phyloP scores from a whole-genome alignment of 805 yeast genomes.

The Wickerhamiella bombiphila region DNA sequence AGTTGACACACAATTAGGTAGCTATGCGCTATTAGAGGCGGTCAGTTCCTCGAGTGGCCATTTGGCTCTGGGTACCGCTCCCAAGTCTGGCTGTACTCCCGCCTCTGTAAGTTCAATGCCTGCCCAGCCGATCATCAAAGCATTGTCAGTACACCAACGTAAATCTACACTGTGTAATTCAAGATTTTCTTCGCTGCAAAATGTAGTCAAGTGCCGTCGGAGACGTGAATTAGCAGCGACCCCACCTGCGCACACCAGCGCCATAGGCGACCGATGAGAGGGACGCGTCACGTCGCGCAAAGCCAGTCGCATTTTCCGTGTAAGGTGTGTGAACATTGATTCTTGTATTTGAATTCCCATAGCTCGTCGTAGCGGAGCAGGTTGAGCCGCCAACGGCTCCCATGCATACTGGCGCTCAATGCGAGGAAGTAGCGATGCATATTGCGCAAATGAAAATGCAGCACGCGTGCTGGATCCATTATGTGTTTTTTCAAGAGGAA shows the following conservation, averaged over 20 bases:
- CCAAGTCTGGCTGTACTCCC: conserved; percentile 33
- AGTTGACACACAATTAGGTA: no score
- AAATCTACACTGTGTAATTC: conserved; percentile 54
- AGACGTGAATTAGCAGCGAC: conserved; percentile 58
- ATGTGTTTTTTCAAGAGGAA: conserved; percentile 37
- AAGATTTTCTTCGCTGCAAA: conserved; percentile 9
- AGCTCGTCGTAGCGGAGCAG: conserved; percentile 13
- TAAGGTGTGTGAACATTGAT: conserved; percentile 55
- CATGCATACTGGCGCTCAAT: conserved; percentile 10
- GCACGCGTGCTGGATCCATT: conserved; percentile 31
- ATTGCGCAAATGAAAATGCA: conserved; percentile 69
- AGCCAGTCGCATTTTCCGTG: conserved; percentile 45
- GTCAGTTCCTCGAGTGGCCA: conserved; percentile 60
- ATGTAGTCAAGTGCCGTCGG: conserved; percentile 16
- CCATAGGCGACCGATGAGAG: conserved; percentile 3
- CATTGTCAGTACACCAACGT: conserved; percentile 79
- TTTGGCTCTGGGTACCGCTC: conserved; percentile 51
- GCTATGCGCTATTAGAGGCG: no score
- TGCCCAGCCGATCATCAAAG: conserved; percentile 95
- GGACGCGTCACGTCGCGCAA: conserved; percentile 17
- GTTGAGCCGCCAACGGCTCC: conserved; percentile 12
- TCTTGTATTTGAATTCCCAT: conserved; percentile 33
- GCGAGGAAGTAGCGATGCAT: conserved; percentile 39
- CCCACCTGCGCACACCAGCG: conserved; percentile 73
- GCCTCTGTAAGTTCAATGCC: conserved; percentile 77